Percentiles rank a stretch among this genome's conserved stretches.
phyloP scores from a whole-genome alignment of 164 flowering plant genomes.

The Tetracentron sinense region DNA sequence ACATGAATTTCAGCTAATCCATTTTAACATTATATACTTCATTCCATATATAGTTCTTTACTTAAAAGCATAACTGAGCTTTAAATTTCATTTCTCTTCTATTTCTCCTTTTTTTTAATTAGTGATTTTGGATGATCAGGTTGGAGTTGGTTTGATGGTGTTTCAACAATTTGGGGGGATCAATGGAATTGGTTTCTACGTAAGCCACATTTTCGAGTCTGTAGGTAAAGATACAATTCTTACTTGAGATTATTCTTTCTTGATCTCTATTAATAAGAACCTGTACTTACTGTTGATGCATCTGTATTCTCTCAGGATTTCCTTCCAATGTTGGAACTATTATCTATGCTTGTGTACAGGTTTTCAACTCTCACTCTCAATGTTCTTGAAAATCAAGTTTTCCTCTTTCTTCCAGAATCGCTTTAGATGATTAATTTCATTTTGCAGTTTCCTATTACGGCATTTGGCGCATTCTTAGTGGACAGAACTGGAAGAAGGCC shows the following conservation, averaged over 20 bases:
- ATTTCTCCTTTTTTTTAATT: no score
- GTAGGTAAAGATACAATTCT: conserved; percentile 29
- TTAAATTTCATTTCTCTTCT: no score
- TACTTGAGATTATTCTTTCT: no score
- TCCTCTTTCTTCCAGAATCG: neutral
- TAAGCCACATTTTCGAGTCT: conserved; percentile 34
- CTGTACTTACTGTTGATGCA: no score
- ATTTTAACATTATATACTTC: no score
- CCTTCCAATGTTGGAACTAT: conserved; percentile 13
- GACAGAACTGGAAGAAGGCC: conserved; percentile 17
- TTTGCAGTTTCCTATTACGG: conserved; percentile 12
- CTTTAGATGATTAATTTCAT: neutral
- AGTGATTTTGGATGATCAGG: no score
- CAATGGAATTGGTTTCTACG: conserved; percentile 54
- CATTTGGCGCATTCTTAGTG: conserved; percentile 13
- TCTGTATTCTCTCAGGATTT: neutral
- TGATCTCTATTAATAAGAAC: no score
- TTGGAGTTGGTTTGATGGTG: conserved; percentile 59
- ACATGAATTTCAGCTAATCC: no score
- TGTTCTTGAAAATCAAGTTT: neutral
- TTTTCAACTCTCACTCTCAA: neutral
- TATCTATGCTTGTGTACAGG: conserved; percentile 9
- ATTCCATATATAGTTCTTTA: no score
- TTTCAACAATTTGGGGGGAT: conserved; percentile 64
- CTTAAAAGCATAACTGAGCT: no score